Conservation (phyloP, 2,329 filamentous ascomycete genomes). For the Pseudogymnoascus sp. region DNA sequence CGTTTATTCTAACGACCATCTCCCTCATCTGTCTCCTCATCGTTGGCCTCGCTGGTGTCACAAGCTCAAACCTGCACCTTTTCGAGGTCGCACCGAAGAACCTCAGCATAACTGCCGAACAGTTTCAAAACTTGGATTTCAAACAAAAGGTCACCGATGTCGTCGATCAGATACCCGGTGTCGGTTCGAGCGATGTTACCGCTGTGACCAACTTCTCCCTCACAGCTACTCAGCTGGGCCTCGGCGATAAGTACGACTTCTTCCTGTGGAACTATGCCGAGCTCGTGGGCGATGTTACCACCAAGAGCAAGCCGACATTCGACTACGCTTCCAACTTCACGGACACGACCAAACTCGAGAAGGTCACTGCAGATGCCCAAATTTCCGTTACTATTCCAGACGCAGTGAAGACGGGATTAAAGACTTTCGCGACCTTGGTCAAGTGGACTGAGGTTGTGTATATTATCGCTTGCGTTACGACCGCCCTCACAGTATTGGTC, state of each 20-base stretch:
- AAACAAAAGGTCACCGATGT: conserved; percentile 9
- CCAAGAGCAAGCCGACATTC: conserved; percentile 63
- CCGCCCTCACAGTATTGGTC: conserved; percentile 63
- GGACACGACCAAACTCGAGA: conserved; percentile 54
- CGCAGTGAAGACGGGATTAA: conserved; percentile 57
- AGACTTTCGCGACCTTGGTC: conserved; percentile 62
- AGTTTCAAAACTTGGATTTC: conserved; percentile 27
- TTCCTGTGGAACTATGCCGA: conserved; percentile 83
- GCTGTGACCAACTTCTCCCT: conserved; percentile 35
- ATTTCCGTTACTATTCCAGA: conserved; percentile 57
- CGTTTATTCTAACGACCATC: conserved; percentile 71
- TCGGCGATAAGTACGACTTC: conserved; percentile 67
- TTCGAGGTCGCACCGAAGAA: conserved; percentile 54
- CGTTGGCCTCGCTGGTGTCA: conserved; percentile 46
- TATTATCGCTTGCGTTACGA: conserved; percentile 61
- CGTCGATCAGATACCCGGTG: background rate
- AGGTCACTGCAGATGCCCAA: conserved; percentile 39
- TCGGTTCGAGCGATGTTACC: conserved; percentile 1
- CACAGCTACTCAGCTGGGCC: conserved; percentile 48
- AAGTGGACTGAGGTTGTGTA: conserved; percentile 82
- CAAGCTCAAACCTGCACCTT: conserved; percentile 47
- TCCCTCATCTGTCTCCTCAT: conserved; percentile 62
- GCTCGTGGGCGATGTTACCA: conserved; percentile 38
- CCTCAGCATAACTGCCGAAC: conserved; percentile 39
- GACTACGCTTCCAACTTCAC: conserved; percentile 71